Conservation (phyloP, 164 flowering plant species). For the Vitis cinerea region DNA sequence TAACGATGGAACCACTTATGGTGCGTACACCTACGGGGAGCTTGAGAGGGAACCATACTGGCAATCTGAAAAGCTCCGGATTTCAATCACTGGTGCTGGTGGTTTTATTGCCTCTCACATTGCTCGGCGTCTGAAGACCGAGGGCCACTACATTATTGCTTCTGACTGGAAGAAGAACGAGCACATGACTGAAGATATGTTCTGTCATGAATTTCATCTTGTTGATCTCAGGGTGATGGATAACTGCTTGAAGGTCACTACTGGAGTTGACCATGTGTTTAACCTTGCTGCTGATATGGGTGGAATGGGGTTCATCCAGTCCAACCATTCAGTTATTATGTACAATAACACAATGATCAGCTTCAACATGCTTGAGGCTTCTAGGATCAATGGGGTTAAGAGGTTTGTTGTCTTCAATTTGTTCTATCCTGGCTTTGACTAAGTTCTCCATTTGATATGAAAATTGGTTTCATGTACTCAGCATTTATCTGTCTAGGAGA, state of each 20-base stretch:
- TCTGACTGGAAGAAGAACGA: constrained; percentile 99
- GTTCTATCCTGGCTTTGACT: background rate
- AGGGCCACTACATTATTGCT: constrained; percentile 96
- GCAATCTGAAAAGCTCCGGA: constrained; percentile 84
- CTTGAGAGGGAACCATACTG: constrained; percentile 95
- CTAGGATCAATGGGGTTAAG: constrained; percentile 86
- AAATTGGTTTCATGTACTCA: background rate
- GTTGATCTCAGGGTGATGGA: constrained; percentile 98
- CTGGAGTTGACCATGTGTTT: constrained; percentile 87
- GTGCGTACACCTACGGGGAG: constrained; percentile 76
- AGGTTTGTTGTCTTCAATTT: constrained; percentile 47
- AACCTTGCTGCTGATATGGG: constrained; percentile 99
- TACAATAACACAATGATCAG: constrained; percentile 99
- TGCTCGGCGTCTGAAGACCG: constrained; percentile 87
- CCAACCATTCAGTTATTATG: constrained; percentile 97
- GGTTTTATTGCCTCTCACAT: constrained; percentile 99
- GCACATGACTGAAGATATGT: constrained; percentile 98
- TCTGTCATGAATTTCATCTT: constrained; percentile 94
- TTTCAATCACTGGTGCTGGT: constrained; percentile 97
- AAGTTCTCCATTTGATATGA: background rate
- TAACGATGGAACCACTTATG: constrained; percentile 48
- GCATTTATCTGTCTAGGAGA: no score
- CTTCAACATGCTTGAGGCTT: constrained; percentile 95
- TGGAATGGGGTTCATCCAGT: constrained; percentile 99
- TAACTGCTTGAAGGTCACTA: constrained; percentile 87